Percentiles rank a stretch among this genome's conserved stretches.
These are phyloP conservation scores for Auriscalpium orientale DNA, from an alignment of 768 basidiomycete genomes.

Conservation along the genomic window DNA sequence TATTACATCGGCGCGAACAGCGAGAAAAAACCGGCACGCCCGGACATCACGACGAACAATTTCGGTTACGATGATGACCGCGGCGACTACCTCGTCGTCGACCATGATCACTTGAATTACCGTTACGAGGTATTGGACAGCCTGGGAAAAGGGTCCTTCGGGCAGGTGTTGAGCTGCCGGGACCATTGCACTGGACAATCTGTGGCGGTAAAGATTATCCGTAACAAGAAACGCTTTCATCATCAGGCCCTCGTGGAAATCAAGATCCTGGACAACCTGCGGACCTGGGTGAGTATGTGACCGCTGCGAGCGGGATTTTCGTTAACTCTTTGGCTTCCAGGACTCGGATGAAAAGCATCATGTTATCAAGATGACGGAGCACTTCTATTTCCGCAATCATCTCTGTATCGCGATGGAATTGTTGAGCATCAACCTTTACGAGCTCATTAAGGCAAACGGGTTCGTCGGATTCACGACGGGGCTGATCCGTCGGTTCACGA, in stretches of 20 bases:
- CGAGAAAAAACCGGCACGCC: slow-evolving; percentile 76
- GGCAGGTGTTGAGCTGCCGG: slow-evolving; percentile 91
- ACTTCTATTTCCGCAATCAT: slow-evolving; percentile 97
- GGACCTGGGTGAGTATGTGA: slow-evolving; percentile 84
- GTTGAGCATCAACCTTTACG: slow-evolving; percentile 96
- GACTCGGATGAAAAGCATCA: slow-evolving; percentile 95
- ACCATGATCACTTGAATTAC: slow-evolving; percentile 89
- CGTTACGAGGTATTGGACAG: slow-evolving; percentile 93
- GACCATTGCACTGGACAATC: slow-evolving; percentile 93
- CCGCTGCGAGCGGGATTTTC: background rate
- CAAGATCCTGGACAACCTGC: slow-evolving; percentile 92
- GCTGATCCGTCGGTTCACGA: slow-evolving; percentile 92
- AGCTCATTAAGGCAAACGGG: slow-evolving; percentile 97
- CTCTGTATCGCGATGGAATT: slow-evolving; percentile 98
- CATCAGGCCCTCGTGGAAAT: slow-evolving; percentile 99
- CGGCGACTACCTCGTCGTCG: slow-evolving; percentile 89
- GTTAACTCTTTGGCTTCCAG: slow-evolving; percentile 31
- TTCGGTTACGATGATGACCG: slow-evolving; percentile 97
- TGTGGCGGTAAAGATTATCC: slow-evolving; percentile 98
- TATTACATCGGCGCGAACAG: slow-evolving; percentile 77
- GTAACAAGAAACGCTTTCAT: slow-evolving; percentile 98
- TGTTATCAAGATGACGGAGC: slow-evolving; percentile 96
- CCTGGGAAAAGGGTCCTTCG: slow-evolving; percentile 97
- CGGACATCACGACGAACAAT: slow-evolving; percentile 73
- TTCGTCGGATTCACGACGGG: slow-evolving; percentile 97